phyloP scores from a whole-genome alignment of 495 filamentous ascomycete species.

The Penicillium verhagenii region DNA sequence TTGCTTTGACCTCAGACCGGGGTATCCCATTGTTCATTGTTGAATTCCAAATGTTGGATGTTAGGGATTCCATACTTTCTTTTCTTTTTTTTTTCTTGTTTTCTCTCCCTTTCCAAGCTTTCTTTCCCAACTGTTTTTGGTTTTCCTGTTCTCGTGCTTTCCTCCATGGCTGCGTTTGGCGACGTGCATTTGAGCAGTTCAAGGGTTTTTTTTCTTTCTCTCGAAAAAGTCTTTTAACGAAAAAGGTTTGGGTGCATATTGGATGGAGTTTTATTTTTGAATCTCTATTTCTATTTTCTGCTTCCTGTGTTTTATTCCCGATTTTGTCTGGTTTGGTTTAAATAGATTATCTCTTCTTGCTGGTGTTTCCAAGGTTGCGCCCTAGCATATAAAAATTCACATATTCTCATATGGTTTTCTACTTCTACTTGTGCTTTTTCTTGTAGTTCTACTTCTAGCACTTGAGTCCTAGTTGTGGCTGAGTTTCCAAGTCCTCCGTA shows the following conservation, averaged over 20 bases:
- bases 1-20: neutral
- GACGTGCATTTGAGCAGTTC: slow-evolving; percentile 1
- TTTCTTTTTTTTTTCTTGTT: neutral
- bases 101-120: neutral
- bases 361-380: too few species aligned
- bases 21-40: neutral
- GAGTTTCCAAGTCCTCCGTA: too few species aligned
- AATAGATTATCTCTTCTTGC: too few species aligned
- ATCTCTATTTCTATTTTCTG: neutral
- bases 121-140: neutral
- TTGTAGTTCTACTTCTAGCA: too few species aligned
- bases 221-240: neutral
- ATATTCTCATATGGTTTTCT: too few species aligned
- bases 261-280: neutral
- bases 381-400: too few species aligned
- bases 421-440: too few species aligned
- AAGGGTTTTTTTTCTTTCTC: too few species aligned
- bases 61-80: neutral
- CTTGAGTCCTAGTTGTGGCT: too few species aligned
- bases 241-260: neutral
- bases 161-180: neutral
- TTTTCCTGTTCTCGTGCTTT: neutral
- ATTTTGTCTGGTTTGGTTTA: too few species aligned
- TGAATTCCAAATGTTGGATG: too few species aligned
- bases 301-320: neutral